These are phyloP conservation scores for Syzygium grande DNA, from an alignment of 345 rosid species.

Conservation along the genomic window DNA sequence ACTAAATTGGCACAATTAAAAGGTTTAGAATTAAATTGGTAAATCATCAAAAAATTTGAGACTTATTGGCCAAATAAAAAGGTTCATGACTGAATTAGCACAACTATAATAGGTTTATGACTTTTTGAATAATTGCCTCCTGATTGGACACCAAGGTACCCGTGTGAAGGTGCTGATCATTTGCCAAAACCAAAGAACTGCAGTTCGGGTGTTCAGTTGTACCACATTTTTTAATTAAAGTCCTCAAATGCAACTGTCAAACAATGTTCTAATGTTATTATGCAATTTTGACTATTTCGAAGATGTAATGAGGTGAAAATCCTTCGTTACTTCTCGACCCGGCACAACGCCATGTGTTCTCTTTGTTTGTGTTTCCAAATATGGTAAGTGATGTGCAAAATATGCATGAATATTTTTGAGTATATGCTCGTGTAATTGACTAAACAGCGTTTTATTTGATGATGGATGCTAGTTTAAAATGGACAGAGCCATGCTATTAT, in stretches of 20 bases:
- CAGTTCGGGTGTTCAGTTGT: background rate
- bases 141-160: background rate
- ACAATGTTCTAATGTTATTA: background rate
- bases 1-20: too few species aligned
- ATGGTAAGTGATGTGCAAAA: background rate
- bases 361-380: background rate
- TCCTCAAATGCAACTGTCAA: too few species aligned
- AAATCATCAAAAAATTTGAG: background rate
- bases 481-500: background rate
- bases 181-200: background rate
- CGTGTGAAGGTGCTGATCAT: background rate
- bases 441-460: background rate
- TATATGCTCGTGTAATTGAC: background rate
- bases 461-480: background rate
- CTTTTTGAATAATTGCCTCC: background rate
- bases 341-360: background rate
- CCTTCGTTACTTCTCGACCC: background rate
- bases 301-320: background rate
- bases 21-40: fast-evolving
- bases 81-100: background rate
- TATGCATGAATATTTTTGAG: background rate
- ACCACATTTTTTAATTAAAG: background rate
- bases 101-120: background rate
- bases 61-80: background rate
- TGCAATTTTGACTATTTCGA: background rate